Evolutionary conservation across 176 grass and related monocot species (phyloP).

Genomic region (Areca catechu): DNA sequence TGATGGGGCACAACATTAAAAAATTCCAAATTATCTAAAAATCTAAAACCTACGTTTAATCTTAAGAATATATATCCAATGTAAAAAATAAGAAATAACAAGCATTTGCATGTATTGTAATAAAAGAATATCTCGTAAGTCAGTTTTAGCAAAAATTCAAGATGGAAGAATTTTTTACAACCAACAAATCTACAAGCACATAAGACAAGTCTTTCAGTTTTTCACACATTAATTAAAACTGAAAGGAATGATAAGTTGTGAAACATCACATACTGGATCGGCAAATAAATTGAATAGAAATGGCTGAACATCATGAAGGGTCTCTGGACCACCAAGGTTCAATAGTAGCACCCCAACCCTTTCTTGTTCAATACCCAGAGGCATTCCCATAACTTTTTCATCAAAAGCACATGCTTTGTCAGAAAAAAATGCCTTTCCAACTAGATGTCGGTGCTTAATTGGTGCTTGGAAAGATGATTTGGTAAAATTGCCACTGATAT

Average conservation of each 20-base stretch:
- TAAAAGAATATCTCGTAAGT: too few species aligned
- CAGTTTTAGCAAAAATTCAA: too few species aligned
- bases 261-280: slow-evolving; percentile 56
- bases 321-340: slow-evolving; percentile 93
- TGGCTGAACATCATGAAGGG: slow-evolving; percentile 87
- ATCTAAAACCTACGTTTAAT: too few species aligned
- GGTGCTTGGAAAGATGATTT: background rate
- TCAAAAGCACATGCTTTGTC: slow-evolving; percentile 29
- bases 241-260: background rate
- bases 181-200: background rate
- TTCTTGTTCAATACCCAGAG: slow-evolving; percentile 33
- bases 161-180: too few species aligned
- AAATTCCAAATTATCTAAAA: too few species aligned
- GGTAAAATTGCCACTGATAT: slow-evolving; percentile 8
- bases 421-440: slow-evolving; percentile 19
- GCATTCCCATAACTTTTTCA: slow-evolving; percentile 16
- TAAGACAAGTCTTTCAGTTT: slow-evolving; percentile 1
- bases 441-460: slow-evolving; percentile 13
- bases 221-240: background rate
- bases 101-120: too few species aligned
- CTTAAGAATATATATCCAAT: too few species aligned
- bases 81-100: too few species aligned
- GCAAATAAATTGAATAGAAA: slow-evolving; percentile 96
- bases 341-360: slow-evolving; percentile 80
- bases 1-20: too few species aligned